phyloP scores from a whole-genome alignment of 192 early-diverging fungal species.

The Backusella circina region DNA sequence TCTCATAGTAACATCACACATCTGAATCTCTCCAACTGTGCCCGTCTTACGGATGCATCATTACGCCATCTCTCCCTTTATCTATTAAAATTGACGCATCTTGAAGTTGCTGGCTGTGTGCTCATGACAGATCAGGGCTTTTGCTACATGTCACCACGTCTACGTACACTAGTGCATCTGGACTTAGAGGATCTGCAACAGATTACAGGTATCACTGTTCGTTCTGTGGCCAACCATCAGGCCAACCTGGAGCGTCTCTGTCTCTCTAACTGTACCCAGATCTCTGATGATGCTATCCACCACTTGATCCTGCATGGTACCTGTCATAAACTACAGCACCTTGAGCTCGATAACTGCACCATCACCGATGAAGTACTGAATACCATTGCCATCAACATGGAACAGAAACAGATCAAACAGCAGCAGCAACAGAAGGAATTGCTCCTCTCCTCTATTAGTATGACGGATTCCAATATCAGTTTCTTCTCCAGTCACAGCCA shows the following conservation, averaged over 20 bases:
- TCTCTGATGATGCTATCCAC: slow-evolving; percentile 33
- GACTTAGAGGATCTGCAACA: slow-evolving; percentile 37
- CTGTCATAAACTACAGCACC: slow-evolving; percentile 30
- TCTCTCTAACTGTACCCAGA: slow-evolving; percentile 36
- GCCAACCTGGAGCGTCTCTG: slow-evolving; percentile 24
- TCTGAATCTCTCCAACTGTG: slow-evolving; percentile 43
- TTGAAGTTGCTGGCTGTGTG: slow-evolving; percentile 45
- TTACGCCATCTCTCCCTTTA: slow-evolving; percentile 32
- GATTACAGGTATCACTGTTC: slow-evolving; percentile 28
- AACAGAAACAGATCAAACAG: slow-evolving; percentile 34
- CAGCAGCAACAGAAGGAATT: slow-evolving; percentile 34
- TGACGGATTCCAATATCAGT: slow-evolving; percentile 8
- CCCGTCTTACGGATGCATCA: slow-evolving; percentile 31
- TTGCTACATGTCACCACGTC: slow-evolving; percentile 20
- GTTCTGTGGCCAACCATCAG: slow-evolving; percentile 27
- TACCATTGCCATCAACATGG: slow-evolving; percentile 42
- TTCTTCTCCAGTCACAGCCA: neutral
- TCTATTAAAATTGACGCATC: slow-evolving; percentile 34
- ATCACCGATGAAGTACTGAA: slow-evolving; percentile 42
- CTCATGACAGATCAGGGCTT: slow-evolving; percentile 41
- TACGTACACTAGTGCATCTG: slow-evolving; percentile 17
- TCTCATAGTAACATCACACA: slow-evolving; percentile 25
- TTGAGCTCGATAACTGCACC: slow-evolving; percentile 46
- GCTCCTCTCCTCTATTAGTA: slow-evolving; percentile 29
- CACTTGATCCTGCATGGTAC: slow-evolving; percentile 25